These are phyloP conservation scores for Hortaea sp. DNA, from an alignment of 2,329 filamentous ascomycete species.

Conservation along the genomic window DNA sequence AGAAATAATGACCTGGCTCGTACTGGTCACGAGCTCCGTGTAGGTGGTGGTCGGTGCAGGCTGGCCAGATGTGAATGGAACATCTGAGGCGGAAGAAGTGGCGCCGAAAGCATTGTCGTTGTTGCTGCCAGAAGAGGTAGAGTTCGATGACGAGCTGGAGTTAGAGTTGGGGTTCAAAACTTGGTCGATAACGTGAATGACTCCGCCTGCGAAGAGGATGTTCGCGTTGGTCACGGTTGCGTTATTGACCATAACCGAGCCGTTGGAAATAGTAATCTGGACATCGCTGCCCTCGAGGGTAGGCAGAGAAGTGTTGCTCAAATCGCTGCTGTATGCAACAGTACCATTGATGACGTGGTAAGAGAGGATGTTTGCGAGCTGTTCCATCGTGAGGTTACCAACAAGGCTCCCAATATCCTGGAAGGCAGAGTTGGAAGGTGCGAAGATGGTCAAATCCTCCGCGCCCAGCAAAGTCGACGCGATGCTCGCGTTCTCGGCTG, in stretches of 20 bases:
- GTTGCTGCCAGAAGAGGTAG: slow-evolving; percentile 40
- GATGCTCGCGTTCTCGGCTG: slow-evolving; percentile 30
- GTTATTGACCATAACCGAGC: slow-evolving; percentile 34
- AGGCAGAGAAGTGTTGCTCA: slow-evolving; percentile 29
- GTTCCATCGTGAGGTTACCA: slow-evolving; percentile 35
- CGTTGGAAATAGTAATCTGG: slow-evolving; percentile 29
- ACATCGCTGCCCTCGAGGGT: slow-evolving; percentile 29
- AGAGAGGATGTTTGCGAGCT: slow-evolving; percentile 43
- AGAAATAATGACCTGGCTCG: slow-evolving; percentile 13
- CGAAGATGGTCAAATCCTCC: slow-evolving; percentile 53
- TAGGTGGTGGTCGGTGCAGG: slow-evolving; percentile 33
- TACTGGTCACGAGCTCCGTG: slow-evolving; percentile 9
- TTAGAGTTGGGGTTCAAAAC: slow-evolving; percentile 47
- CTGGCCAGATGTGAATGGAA: slow-evolving; percentile 48
- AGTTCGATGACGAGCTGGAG: slow-evolving; percentile 34
- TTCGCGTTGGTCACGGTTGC: slow-evolving; percentile 33
- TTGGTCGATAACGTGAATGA: slow-evolving; percentile 45
- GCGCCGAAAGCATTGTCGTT: slow-evolving; percentile 29
- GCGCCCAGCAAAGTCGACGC: slow-evolving; percentile 31
- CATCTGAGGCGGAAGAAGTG: slow-evolving; percentile 32
- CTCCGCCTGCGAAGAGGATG: slow-evolving; percentile 35
- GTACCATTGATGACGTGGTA: slow-evolving; percentile 55
- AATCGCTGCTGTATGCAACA: slow-evolving; percentile 41
- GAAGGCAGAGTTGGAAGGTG: slow-evolving; percentile 52
- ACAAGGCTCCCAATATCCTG: slow-evolving; percentile 39